These are phyloP conservation scores for Adansonia grandidieri DNA, from an alignment of 441 rosid genomes.

Conservation along the genomic window DNA sequence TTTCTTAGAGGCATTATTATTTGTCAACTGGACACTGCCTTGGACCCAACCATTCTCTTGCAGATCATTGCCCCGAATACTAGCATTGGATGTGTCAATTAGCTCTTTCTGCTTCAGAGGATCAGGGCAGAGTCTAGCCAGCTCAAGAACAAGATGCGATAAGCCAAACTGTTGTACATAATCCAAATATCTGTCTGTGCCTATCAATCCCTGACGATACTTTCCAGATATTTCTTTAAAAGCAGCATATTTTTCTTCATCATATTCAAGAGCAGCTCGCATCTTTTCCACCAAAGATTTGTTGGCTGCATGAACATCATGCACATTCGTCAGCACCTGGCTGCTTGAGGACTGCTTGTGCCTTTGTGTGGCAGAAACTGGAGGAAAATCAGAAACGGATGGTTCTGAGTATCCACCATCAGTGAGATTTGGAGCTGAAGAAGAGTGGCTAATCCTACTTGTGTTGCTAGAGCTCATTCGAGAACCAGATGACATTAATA, in stretches of 20 bases:
- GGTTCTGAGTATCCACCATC: constrained; percentile 44
- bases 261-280: constrained; percentile 63
- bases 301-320: constrained; percentile 77
- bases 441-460: constrained; percentile 59
- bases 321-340: constrained; percentile 42
- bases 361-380: constrained; percentile 58
- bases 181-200: constrained; percentile 61
- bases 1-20: constrained; percentile 47
- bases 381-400: constrained; percentile 70
- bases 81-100: constrained; percentile 62
- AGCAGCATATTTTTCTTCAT: constrained; percentile 67
- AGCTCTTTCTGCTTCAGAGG: constrained; percentile 83
- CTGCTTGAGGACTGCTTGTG: constrained; percentile 42
- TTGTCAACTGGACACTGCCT: constrained; percentile 37
- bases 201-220: constrained; percentile 83
- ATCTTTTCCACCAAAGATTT: constrained; percentile 84
- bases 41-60: constrained; percentile 46
- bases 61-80: constrained; percentile 38
- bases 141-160: constrained; percentile 73
- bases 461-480: constrained; percentile 37
- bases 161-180: constrained; percentile 67
- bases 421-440: constrained; percentile 72
- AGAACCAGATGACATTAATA: constrained; percentile 37
- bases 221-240: constrained; percentile 76
- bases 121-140: constrained; percentile 92